These are phyloP conservation scores for Talaromyces islandicus DNA, from an alignment of 2,329 filamentous ascomycete genomes.

Conservation along the genomic window DNA sequence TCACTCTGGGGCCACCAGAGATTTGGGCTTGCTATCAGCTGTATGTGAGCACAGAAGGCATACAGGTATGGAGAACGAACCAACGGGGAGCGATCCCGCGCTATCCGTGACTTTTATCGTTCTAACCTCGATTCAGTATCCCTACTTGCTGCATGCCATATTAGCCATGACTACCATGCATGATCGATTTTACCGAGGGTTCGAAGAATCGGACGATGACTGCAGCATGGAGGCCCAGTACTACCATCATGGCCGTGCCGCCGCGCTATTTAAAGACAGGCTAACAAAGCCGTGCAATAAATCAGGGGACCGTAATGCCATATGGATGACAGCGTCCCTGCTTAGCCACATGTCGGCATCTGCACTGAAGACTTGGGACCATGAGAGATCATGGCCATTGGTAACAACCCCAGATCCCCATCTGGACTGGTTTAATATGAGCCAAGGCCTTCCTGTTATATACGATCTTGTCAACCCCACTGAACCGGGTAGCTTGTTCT, in stretches of 20 bases:
- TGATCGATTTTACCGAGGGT: conserved; percentile 38
- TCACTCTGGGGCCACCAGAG: not conserved
- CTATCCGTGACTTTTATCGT: conserved; percentile 17
- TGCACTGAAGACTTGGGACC: not conserved
- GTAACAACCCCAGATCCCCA: conserved; percentile 33
- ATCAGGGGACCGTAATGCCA: conserved; percentile 1
- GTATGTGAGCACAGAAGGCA: not conserved
- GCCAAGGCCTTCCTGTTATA: conserved; percentile 49
- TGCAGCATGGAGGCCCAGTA: conserved; percentile 50
- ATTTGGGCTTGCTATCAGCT: not conserved
- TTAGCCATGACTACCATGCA: conserved; percentile 50
- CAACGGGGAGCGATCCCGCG: conserved; percentile 29
- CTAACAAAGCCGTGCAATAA: not conserved
- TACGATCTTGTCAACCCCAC: conserved; percentile 41
- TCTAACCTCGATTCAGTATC: conserved; percentile 30
- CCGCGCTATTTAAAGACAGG: conserved; percentile 3
- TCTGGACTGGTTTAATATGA: conserved; percentile 53
- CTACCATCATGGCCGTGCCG: conserved; percentile 6
- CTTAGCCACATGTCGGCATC: conserved; percentile 3
- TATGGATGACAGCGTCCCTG: conserved; percentile 2
- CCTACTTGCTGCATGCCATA: conserved; percentile 51
- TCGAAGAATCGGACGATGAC: conserved; percentile 26
- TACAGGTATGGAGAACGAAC: conserved; percentile 12
- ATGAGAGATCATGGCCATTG: conserved; percentile 1
- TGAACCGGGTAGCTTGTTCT: not conserved